Evolutionary conservation across 2,329 filamentous ascomycete genomes (phyloP), one percentile per base, ranked within the genome.

Genomic region (Corynespora cassiicola): DNA sequence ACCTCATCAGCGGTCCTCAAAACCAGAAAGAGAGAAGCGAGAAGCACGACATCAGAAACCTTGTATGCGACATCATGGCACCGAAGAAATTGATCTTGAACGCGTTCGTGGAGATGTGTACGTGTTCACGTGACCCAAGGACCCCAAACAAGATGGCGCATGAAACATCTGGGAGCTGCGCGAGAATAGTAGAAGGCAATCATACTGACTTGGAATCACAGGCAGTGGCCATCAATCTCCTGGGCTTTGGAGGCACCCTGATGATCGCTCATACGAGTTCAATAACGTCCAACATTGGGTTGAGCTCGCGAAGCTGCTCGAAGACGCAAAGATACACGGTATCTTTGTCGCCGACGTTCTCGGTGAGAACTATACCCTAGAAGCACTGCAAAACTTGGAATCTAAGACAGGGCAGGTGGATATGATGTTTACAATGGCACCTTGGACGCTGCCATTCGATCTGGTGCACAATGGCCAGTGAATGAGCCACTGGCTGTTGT

Each of bases 351-450:
- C 69, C 14, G 68, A 72, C 40, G 66, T 68, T 3, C 72, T 87
- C 65, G 61, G 59, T 43, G n/a, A 24, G 7, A 24, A 24, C 7
- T 24, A 24, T 24, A 24, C 22, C 22, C 7, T 8, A n/a, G n/a
- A n/a, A n/a, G n/a, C n/a, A n/a, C n/a, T n/a, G 22, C 7, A 24
- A 24, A 8, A 24, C 22, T 8, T 7, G 22, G n/a, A 24, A 7
- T 8, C 8, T 24, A 24, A 8, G n/a, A 24, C n/a, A 8, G 22
- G n/a, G 8, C 85, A 70, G 81, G 80, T 7, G 81, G 81, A 5
- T 87, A 87, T 56, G 84, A 88, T 68, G 82, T 87, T 4, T 88
- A 86, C 65, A 81, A 81, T 42, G 78, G 82, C 4, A 84, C 80
- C 43, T 71, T 87, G 3, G 75, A 78, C 3, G 78, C 84, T 0